Evolutionary conservation across 106 monocot genomes (phyloP), one percentile per base, ranked within the genome.

Genomic region (Dioscorea dumetorum): DNA sequence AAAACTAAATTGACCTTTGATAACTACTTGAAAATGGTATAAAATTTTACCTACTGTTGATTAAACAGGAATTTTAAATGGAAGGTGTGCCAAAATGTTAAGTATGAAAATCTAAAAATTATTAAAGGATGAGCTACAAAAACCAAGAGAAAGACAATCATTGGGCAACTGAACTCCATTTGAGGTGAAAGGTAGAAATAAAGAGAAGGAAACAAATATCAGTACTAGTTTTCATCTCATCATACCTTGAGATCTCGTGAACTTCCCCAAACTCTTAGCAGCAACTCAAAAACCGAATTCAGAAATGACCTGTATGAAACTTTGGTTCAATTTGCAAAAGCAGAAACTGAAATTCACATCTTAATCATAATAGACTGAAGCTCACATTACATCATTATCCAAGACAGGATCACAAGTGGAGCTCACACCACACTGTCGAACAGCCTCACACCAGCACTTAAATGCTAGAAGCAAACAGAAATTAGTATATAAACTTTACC

Each of bases 241-340:
- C 17, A 23, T 81, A 97, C 95, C 95, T 91, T 91, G 48, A 84
- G 60, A 71, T 97, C 91, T 52, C 91, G 79, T 22, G 91, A 97
- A 79, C 74, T 80, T 71, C 88, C 83, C 95, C 95, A 97, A 24
- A 80, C 88, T 78, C 81, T 86, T 67, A 88, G 69, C 60, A 97
- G 72, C 63, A 97, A 79, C 72, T 97, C 95, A 79, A 91, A 97
- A 72, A 86, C 88, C 63, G 95, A 97, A 82, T 86, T 97, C 80
- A 91, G 71, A 73, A 91, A 97, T 72, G 95, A 91, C 86, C 95
- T 97, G 81, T 32, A 69, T 20, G 23, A 62, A 76, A 64, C 12
- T 32, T 14, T 5, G 32, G 28, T 17, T 64, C 33, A 64, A 20
- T 22, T 59, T 23, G 22, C 48, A 76, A 51, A 16, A 32, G 10